phyloP scores from a whole-genome alignment of 2,329 filamentous ascomycete genomes.

The Kalmusia sp. region DNA sequence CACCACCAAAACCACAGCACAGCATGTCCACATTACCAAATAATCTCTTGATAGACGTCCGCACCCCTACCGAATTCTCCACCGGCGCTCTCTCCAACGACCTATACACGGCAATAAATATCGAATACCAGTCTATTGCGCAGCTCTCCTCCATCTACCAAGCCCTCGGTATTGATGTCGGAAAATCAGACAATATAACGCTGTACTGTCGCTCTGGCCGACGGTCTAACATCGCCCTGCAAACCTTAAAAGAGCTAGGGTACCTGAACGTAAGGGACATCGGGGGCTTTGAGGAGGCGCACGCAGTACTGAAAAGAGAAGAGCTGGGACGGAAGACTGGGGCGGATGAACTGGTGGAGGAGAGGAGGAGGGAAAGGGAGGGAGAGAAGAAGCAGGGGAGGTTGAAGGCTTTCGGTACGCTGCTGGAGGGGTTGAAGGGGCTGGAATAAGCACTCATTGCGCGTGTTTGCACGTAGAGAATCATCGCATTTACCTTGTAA shows the following conservation, averaged over 20 bases:
- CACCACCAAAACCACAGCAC: not conserved
- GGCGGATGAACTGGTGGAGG: not conserved
- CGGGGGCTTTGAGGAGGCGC: constrained; percentile 44
- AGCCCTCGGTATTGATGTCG: constrained; percentile 21
- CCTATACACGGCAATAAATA: constrained; percentile 40
- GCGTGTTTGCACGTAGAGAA: not conserved
- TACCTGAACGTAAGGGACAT: constrained; percentile 42
- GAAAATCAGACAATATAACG: constrained; percentile 40
- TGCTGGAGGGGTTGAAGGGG: constrained; percentile 39
- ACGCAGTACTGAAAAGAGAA: constrained; percentile 36
- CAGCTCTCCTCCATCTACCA: constrained; percentile 32
- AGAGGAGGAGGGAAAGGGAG: constrained; percentile 3
- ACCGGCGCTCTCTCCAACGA: constrained; percentile 37
- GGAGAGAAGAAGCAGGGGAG: constrained; percentile 21
- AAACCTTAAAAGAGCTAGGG: constrained; percentile 36
- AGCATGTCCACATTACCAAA: not conserved
- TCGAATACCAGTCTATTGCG: constrained; percentile 45
- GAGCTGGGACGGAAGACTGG: constrained; percentile 14
- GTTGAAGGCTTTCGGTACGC: constrained; percentile 26
- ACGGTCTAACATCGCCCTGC: constrained; percentile 41
- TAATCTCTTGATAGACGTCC: constrained; percentile 44
- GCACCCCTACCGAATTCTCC: constrained; percentile 43
- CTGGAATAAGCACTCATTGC: constrained; percentile 17
- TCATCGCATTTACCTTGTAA: not conserved
- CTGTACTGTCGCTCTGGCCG: constrained; percentile 47